Conservation (phyloP, 495 filamentous ascomycete genomes). For the Bryoglossum gracile region DNA sequence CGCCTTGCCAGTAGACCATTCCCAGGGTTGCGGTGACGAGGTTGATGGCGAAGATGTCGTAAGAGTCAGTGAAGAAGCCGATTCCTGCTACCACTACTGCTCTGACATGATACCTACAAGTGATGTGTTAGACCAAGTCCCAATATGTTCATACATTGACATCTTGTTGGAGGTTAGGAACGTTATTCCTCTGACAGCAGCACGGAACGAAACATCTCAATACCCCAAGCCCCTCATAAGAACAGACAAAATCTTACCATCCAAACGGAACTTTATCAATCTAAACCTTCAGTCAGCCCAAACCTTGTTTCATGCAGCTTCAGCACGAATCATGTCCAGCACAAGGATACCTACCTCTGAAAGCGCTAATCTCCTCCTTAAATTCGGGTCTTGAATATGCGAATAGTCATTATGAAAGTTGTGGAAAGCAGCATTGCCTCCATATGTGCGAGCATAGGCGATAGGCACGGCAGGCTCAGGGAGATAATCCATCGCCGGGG, state of each 20-base stretch:
- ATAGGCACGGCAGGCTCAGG: slow-evolving; percentile 17
- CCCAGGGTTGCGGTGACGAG: slow-evolving; percentile 63
- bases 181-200: slow-evolving; percentile 64
- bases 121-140: not conserved
- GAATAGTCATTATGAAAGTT: slow-evolving; percentile 52
- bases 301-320: not conserved
- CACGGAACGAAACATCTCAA: slow-evolving; percentile 23
- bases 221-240: too few species aligned
- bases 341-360: slow-evolving; percentile 34
- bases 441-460: slow-evolving; percentile 27
- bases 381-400: slow-evolving; percentile 62
- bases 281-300: slow-evolving; percentile 7
- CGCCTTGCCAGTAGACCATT: slow-evolving; percentile 37
- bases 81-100: slow-evolving; percentile 70
- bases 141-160: not conserved
- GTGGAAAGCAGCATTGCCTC: slow-evolving; percentile 50
- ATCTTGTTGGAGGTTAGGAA: too few species aligned
- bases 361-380: slow-evolving; percentile 62
- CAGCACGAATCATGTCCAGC: not conserved
- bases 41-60: slow-evolving; percentile 76
- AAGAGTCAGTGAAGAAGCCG: slow-evolving; percentile 76
- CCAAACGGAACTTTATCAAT: slow-evolving; percentile 72
- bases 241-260: slow-evolving; percentile 68
- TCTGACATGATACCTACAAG: slow-evolving; percentile 55
- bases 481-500: slow-evolving; percentile 13